Conservation (phyloP, 495 filamentous ascomycete species). For the Daldinia decipiens region DNA sequence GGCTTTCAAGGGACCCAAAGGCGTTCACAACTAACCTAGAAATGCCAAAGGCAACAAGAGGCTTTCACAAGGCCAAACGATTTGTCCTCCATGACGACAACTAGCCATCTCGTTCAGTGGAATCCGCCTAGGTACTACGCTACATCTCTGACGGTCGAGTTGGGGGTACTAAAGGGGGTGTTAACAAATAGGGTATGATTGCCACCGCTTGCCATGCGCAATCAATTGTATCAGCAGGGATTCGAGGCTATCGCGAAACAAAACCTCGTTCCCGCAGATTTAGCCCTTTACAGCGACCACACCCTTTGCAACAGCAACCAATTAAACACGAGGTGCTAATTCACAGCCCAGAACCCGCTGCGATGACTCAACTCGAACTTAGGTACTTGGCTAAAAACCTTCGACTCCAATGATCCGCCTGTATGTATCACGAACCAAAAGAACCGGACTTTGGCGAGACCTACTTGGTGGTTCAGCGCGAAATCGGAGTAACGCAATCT, state of each 20-base stretch:
- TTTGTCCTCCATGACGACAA: slow-evolving; percentile 32
- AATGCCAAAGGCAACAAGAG: slow-evolving; percentile 11
- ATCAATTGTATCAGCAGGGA: slow-evolving; percentile 39
- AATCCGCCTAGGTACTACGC: slow-evolving; percentile 15
- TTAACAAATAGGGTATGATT: slow-evolving; percentile 12
- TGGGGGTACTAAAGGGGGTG: slow-evolving; percentile 2
- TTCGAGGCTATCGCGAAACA: slow-evolving; percentile 32
- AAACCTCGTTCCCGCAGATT: slow-evolving; percentile 33
- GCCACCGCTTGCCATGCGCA: slow-evolving; percentile 15
- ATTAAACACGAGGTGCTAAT: slow-evolving; percentile 18
- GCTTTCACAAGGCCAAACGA: slow-evolving; percentile 5
- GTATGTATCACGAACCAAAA: slow-evolving; percentile 37
- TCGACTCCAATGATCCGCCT: slow-evolving; percentile 24
- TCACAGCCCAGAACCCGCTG: slow-evolving; percentile 22
- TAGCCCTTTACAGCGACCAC: slow-evolving; percentile 21
- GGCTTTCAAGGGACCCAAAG: slow-evolving; percentile 19
- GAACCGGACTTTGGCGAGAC: slow-evolving; percentile 7
- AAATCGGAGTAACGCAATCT: slow-evolving; percentile 37
- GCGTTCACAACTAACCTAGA: slow-evolving; percentile 17
- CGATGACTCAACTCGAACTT: slow-evolving; percentile 42
- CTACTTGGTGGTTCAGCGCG: slow-evolving; percentile 26
- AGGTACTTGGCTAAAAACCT: slow-evolving; percentile 26
- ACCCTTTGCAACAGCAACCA: slow-evolving; percentile 29
- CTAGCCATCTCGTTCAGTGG: neutral
- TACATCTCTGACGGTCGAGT: slow-evolving; percentile 2